Evolutionary conservation across 768 basidiomycete species (phyloP), one percentile per base, ranked within the genome.

Genomic region (Tricholoma matsutake): DNA sequence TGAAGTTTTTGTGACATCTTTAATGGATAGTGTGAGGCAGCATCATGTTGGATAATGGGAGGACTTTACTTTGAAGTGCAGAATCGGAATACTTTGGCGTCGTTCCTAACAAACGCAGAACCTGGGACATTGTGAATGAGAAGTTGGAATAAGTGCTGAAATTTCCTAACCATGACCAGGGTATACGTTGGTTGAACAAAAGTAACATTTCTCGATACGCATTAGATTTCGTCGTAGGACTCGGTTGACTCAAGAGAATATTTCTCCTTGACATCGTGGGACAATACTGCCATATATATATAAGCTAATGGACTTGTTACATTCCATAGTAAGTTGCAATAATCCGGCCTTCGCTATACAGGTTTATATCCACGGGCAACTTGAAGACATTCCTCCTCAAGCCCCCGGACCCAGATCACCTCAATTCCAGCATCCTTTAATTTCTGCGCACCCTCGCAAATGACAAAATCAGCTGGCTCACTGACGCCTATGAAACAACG

Each of bases 1-100:
- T 99, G 87, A 99, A 99, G 77, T 98, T 99, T 79, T 98, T 98
- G 76, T 98, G 93, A 73, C 97, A 97, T 82, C 93, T 96, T 57
- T 13, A 56, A 57, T 14, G 20, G 5, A 58, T 8, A 54, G 37
- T 39, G 37, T 49, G 58, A 51, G 14, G 13, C 16, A 4, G 20
- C 10, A 20, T 4, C n/a, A 13, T 25, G n/a, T n/a, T 10, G 9
- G 43, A 20, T n/a, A 29, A 31, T 43, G 51, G 16, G 37, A 47
- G 29, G 13, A 53, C 72, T 88, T 68, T 66, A 99, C 92, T 98
- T 98, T 72, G 93, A 95, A 8, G 94, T 92, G 76, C 97, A 99
- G 76, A 99, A 98, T 51, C 96, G 84, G 78, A 98, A 99, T 63
- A 94, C 88, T 80, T 99, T 98, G 60, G 96, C 88, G 75, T 99